Evolutionary conservation across 768 basidiomycete species (phyloP).

Genomic region (Infundibulicybe gibba): DNA sequence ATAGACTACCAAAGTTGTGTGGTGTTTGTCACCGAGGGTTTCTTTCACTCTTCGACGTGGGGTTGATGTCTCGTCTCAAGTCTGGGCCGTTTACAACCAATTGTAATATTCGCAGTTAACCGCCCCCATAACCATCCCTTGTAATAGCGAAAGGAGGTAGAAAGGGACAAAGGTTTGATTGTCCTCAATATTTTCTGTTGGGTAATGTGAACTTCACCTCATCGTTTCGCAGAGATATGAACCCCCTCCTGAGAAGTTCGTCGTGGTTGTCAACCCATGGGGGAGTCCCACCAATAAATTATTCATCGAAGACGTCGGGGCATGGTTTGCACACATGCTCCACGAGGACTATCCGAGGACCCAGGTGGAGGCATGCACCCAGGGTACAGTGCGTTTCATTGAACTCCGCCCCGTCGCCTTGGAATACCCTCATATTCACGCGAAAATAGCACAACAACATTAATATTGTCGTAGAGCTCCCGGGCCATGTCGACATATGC

Average conservation of each 20-base stretch:
- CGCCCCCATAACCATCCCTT: too few relatives aligned
- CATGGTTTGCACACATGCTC: conserved; percentile 34
- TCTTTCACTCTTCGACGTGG: too few relatives aligned
- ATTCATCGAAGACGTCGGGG: conserved; percentile 23
- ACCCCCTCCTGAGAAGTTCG: conserved; percentile 10
- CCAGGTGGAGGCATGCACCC: conserved; percentile 22
- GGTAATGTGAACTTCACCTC: not conserved
- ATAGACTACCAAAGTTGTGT: too few relatives aligned
- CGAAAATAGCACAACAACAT: conserved; percentile 19
- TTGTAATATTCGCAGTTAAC: too few relatives aligned
- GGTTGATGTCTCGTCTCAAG: too few relatives aligned
- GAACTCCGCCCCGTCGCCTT: not conserved
- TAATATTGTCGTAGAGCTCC: conserved; percentile 28
- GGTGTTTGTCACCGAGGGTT: too few relatives aligned
- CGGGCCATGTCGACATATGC: too few relatives aligned
- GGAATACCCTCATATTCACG: not conserved
- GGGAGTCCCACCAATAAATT: conserved; percentile 10
- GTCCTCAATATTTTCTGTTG: too few relatives aligned
- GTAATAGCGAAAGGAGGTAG: too few relatives aligned
- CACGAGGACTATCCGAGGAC: conserved; percentile 20
- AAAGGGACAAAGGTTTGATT: too few relatives aligned
- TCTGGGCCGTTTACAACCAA: too few relatives aligned
- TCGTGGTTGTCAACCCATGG: conserved; percentile 28
- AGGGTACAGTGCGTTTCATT: conserved; percentile 21
- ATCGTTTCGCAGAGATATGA: not conserved